phyloP scores from a whole-genome alignment of 768 basidiomycete genomes.

The Trametes cubensis region DNA sequence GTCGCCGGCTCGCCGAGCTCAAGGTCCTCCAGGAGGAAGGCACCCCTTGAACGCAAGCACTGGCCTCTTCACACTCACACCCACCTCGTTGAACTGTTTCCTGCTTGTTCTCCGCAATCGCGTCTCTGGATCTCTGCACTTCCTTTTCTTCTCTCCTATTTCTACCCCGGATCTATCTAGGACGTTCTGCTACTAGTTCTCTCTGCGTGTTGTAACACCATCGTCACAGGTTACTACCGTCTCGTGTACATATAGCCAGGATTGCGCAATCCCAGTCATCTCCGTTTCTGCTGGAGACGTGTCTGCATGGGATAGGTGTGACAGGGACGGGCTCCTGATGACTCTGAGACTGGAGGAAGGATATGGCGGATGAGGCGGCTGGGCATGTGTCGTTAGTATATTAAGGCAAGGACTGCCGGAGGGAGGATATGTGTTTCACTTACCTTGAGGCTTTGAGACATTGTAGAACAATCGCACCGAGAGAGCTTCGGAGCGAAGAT shows the following conservation, averaged over 20 bases:
- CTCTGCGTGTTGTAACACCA: constrained; percentile 19
- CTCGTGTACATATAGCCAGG: constrained; percentile 43
- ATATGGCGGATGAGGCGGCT: constrained; percentile 31
- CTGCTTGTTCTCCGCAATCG: too few species aligned
- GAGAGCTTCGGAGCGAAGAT: constrained; percentile 32
- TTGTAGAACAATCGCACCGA: constrained; percentile 54
- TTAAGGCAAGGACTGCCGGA: neutral
- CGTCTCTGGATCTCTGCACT: neutral
- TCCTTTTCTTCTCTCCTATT: neutral
- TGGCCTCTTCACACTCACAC: neutral
- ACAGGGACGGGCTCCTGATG: constrained; percentile 37
- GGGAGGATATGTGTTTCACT: constrained; percentile 19
- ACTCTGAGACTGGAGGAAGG: constrained; percentile 39
- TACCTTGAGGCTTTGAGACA: constrained; percentile 36
- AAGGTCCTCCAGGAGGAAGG: constrained; percentile 68
- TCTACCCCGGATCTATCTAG: constrained; percentile 2
- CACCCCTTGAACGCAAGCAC: constrained; percentile 30
- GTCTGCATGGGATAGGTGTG: constrained; percentile 55
- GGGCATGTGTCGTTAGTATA: constrained; percentile 1
- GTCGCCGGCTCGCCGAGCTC: constrained; percentile 79
- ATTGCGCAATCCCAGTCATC: constrained; percentile 62
- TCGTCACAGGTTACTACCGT: constrained; percentile 9
- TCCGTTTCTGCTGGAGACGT: constrained; percentile 44
- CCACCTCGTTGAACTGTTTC: too few species aligned
- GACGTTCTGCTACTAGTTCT: constrained; percentile 2